phyloP scores from a whole-genome alignment of 2,329 filamentous ascomycete species.

The Teratosphaeria viscida region DNA sequence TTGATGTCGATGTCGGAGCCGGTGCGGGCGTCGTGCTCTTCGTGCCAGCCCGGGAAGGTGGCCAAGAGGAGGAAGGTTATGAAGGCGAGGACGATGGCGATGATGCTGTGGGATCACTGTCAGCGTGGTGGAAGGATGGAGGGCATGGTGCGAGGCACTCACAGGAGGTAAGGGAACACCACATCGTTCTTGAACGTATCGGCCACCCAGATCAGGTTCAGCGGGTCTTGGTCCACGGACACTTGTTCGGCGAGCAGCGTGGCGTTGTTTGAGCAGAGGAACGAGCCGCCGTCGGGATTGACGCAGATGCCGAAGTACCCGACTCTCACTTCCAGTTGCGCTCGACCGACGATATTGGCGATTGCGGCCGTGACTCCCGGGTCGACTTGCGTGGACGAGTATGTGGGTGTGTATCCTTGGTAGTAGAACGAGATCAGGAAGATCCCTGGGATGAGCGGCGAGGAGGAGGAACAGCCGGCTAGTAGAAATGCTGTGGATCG shows the following conservation, averaged over 20 bases:
- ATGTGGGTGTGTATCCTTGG: constrained; percentile 69
- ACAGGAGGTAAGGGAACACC: constrained; percentile 95
- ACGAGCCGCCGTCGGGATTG: constrained; percentile 79
- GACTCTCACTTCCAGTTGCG: constrained; percentile 78
- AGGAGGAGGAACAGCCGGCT: constrained; percentile 93
- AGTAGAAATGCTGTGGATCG: constrained; percentile 63
- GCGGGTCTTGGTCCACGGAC: constrained; percentile 80
- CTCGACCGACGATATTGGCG: constrained; percentile 76
- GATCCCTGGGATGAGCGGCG: constrained; percentile 86
- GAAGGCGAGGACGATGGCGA: constrained; percentile 95
- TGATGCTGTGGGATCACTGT: constrained; percentile 53
- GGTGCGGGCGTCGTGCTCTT: constrained; percentile 64
- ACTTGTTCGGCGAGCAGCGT: constrained; percentile 85
- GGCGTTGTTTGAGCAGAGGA: constrained; percentile 95
- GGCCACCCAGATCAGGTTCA: constrained; percentile 95
- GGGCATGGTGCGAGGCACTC: constrained; percentile 27
- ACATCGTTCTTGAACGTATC: constrained; percentile 97
- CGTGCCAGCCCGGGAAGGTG: constrained; percentile 96
- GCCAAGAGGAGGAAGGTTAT: constrained; percentile 89
- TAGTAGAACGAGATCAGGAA: constrained; percentile 99
- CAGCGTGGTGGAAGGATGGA: neutral
- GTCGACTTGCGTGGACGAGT: constrained; percentile 79
- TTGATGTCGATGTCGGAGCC: constrained; percentile 86
- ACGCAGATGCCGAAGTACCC: constrained; percentile 98
- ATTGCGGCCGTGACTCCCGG: constrained; percentile 80